phyloP scores from a whole-genome alignment of 805 yeast species.

The Nakazawaea siamensis region DNA sequence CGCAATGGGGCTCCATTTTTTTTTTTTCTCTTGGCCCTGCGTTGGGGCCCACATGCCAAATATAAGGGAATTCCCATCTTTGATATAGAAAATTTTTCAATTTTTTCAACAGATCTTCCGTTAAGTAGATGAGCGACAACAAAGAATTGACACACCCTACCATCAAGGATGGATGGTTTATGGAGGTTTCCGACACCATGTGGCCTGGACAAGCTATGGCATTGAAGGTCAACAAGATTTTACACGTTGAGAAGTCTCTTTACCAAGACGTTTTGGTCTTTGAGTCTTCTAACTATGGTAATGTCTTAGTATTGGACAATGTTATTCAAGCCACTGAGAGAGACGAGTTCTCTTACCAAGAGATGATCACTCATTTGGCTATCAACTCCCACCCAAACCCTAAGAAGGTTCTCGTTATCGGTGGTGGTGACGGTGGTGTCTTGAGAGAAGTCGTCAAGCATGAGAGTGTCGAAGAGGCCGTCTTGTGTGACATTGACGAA shows the following conservation, averaged over 20 bases:
- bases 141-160: constrained; percentile 44
- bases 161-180: constrained; percentile 88
- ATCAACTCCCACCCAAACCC: constrained; percentile 92
- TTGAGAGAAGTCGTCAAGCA: constrained; percentile 92
- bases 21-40: too few species aligned
- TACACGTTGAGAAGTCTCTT: constrained; percentile 77
- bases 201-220: constrained; percentile 99
- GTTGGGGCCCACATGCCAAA: too few species aligned
- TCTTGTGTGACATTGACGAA: constrained; percentile 93
- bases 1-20: too few species aligned
- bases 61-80: too few species aligned
- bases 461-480: constrained; percentile 76
- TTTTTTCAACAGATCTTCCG: too few species aligned
- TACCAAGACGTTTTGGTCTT: constrained; percentile 93
- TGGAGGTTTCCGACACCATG: constrained; percentile 90
- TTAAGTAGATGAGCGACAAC: too few species aligned
- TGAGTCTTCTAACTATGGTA: constrained; percentile 90
- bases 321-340: constrained; percentile 95
- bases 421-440: constrained; percentile 99
- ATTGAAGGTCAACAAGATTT: constrained; percentile 75
- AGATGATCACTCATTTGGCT: constrained; percentile 94
- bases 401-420: constrained; percentile 86
- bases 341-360: constrained; percentile 96
- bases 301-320: constrained; percentile 89
- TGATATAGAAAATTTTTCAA: too few species aligned